Base-by-base conservation (phyloP, 192 early-diverging fungal genomes). In the Lobosporangium transversale region DNA sequence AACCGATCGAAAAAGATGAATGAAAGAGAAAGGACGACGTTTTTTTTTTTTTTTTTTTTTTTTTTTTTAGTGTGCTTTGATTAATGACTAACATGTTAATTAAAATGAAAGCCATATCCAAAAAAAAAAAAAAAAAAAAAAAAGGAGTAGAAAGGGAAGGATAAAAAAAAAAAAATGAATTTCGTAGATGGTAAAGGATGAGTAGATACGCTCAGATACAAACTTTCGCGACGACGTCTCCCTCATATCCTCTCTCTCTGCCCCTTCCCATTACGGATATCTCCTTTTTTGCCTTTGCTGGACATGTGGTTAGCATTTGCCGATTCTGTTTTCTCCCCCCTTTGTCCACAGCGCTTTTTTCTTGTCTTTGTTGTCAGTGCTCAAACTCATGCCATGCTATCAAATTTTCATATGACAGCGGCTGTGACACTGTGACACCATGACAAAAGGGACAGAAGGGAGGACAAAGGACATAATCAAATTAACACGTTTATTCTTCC, bases 351-450 rank as follows among this genome's bases (percentile, higher is more conserved):
- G 54, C 51, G 62, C 45, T 63, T 40, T 42, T n/a, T 40, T 40
- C n/a, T 3, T 56, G 35, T 18, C 36, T 36, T 20, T 56, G 54
- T 40, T 26, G n/a, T 32, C 29, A 40, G 14, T 40, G 37, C 37
- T 40, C 37, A 40, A n/a, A n/a, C n/a, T n/a, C n/a, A n/a, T n/a
- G n/a, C n/a, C n/a, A n/a, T n/a, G n/a, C n/a, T n/a, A 26, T 37
- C 27, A 4, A 51, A 68, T 68, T 68, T 60, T 68, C 66, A 68
- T 68, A 68, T 68, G 66, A 59, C 58, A 68, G 58, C 47, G 55
- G 56, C 48, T 2, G 20, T 37, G 15, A 26, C n/a, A 33, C 11
- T 7, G 30, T 10, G 27, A 42, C 10, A 58, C 21, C 12, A 35
- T 27, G n/a, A 26, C 4, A 58, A 26, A 21, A 18, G 23, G 14